A percentile compares a stretch with the other conserved stretches of the same genome.
These are phyloP conservation scores for Amanita thiersii DNA, from an alignment of 768 basidiomycete species.

Conservation along the genomic window DNA sequence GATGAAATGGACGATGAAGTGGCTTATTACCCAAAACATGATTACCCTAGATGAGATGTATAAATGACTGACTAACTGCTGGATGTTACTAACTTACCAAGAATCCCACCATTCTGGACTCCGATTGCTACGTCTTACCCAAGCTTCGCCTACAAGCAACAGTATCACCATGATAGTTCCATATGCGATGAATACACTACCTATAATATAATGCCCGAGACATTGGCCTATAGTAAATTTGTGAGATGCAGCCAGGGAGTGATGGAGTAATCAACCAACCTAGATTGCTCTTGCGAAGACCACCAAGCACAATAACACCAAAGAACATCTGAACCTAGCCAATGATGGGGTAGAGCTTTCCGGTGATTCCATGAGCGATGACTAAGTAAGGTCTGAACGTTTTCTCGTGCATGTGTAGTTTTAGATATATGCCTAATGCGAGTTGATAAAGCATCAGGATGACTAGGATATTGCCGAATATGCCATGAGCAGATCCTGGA, in stretches of 20 bases:
- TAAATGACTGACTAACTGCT: not conserved
- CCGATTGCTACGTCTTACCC: conserved; percentile 60
- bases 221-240: conserved; percentile 55
- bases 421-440: conserved; percentile 78
- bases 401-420: conserved; percentile 81
- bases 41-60: conserved; percentile 27
- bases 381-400: conserved; percentile 68
- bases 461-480: conserved; percentile 57
- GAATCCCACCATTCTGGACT: conserved; percentile 88
- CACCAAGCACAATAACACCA: conserved; percentile 64
- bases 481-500: conserved; percentile 63
- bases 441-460: conserved; percentile 62
- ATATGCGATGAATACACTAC: conserved; percentile 86
- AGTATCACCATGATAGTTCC: conserved; percentile 75
- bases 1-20: conserved; percentile 1
- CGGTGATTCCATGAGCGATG: conserved; percentile 64
- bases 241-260: conserved; percentile 6
- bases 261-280: conserved; percentile 21
- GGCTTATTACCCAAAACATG: conserved; percentile 37
- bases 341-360: conserved; percentile 75
- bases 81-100: conserved; percentile 46
- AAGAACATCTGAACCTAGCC: conserved; percentile 90
- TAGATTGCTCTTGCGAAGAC: conserved; percentile 70
- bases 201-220: conserved; percentile 85
- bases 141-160: conserved; percentile 68